phyloP scores from a whole-genome alignment of 345 rosid genomes.

The Lumnitzera littorea region DNA sequence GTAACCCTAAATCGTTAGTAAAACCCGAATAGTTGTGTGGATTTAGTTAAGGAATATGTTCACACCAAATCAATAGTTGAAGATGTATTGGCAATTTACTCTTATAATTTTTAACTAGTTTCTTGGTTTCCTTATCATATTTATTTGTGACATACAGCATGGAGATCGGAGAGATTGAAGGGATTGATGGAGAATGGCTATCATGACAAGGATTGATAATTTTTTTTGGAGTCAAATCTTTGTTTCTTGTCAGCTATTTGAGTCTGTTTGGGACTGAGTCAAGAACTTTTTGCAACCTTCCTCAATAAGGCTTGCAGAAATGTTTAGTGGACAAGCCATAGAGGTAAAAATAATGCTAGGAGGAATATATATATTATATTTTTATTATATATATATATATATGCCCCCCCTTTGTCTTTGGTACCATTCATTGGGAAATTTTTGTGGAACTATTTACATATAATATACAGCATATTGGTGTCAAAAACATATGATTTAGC shows the following conservation, averaged over 20 bases:
- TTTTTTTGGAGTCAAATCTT: constrained; percentile 60
- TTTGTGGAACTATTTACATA: not conserved
- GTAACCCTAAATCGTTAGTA: too few species aligned
- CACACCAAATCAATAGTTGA: too few species aligned
- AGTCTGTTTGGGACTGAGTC: constrained; percentile 13
- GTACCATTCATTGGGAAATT: constrained; percentile 6
- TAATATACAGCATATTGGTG: too few species aligned
- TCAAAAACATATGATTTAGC: too few species aligned
- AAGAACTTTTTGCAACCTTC: constrained; percentile 6
- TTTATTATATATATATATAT: too few species aligned
- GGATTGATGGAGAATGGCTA: constrained; percentile 87
- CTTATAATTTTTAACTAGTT: not conserved
- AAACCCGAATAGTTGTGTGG: too few species aligned
- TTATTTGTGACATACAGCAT: constrained; percentile 37
- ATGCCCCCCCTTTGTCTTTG: not conserved
- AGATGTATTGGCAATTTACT: not conserved
- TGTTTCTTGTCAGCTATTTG: constrained; percentile 15
- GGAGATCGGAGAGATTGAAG: constrained; percentile 95
- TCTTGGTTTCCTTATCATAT: not conserved
- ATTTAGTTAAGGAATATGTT: too few species aligned
- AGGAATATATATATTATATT: not conserved
- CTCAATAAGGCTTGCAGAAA: constrained; percentile 40
- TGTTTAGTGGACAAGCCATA: constrained; percentile 21
- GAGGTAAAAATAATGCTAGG: constrained; percentile 10
- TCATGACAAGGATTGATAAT: constrained; percentile 64